Evolutionary conservation across 108 stramenopile species (phyloP).

Genomic region (Phaeodactylum tricornutum): DNA sequence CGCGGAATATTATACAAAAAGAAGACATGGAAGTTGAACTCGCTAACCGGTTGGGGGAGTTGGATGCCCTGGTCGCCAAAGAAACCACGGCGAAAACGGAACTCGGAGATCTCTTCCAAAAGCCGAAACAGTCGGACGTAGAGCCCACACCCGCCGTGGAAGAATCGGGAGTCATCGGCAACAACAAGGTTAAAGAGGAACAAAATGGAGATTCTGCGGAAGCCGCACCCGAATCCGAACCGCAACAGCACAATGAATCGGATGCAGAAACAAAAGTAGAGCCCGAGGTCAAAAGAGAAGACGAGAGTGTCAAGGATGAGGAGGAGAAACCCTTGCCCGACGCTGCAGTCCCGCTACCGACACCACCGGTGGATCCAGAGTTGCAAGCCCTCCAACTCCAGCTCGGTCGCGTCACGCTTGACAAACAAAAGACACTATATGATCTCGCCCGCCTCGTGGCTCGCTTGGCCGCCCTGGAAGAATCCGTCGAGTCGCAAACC

Average conservation of each 20-base stretch:
- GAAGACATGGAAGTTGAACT: constrained; percentile 38
- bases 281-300: constrained; percentile 20
- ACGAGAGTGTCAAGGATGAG: constrained; percentile 14
- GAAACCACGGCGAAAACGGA: constrained; percentile 9
- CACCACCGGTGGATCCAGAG: too few species aligned
- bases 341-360: background rate
- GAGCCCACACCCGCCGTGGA: constrained; percentile 1
- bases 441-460: constrained; percentile 34
- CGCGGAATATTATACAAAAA: constrained; percentile 37
- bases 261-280: constrained; percentile 6
- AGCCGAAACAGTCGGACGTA: constrained; percentile 10
- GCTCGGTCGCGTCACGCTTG: constrained; percentile 27
- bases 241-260: constrained; percentile 9
- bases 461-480: constrained; percentile 50
- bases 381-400: constrained; percentile 12
- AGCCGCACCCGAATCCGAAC: background rate
- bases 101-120: constrained; percentile 11
- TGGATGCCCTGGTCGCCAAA: constrained; percentile 13
- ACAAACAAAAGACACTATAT: constrained; percentile 42
- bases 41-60: constrained; percentile 9
- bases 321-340: constrained; percentile 7
- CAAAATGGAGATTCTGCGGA: constrained; percentile 3
- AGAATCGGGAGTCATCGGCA: background rate
- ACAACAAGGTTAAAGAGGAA: background rate
- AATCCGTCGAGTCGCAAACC: constrained; percentile 43